A percentile compares a stretch with the other conserved stretches of the same genome.
These are phyloP conservation scores for Rubroshorea leprosula DNA, from an alignment of 345 rosid genomes.

Conservation along the genomic window DNA sequence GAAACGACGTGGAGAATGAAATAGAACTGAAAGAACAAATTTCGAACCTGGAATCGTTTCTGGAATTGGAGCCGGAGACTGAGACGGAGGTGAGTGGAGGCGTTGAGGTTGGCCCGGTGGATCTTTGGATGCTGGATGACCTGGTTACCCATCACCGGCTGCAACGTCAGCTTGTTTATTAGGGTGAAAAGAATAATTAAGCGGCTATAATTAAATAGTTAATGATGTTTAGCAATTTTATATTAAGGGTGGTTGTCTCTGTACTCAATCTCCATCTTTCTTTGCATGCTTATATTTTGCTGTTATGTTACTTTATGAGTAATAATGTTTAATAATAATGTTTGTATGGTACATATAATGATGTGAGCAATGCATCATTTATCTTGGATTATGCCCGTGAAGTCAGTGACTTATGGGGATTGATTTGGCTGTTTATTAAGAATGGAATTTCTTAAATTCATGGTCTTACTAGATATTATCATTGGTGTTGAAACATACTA, in stretches of 20 bases:
- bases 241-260: not conserved
- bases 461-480: no score
- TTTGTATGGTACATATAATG: no score
- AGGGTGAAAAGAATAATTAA: not conserved
- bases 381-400: no score
- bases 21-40: conserved; percentile 51
- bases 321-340: no score
- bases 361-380: no score
- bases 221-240: not conserved
- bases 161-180: conserved; percentile 14
- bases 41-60: conserved; percentile 54
- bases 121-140: conserved; percentile 74
- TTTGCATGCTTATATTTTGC: no score
- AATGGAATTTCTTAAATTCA: no score
- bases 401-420: no score
- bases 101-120: conserved; percentile 21
- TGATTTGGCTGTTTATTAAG: no score
- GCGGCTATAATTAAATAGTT: not conserved
- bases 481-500: no score
- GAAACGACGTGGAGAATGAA: conserved; percentile 10
- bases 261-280: no score
- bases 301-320: no score
- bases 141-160: conserved; percentile 36
- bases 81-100: conserved; percentile 15
- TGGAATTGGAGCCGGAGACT: conserved; percentile 44